Evolutionary conservation across 345 rosid genomes (phyloP).

Genomic region (Populus davidiana): DNA sequence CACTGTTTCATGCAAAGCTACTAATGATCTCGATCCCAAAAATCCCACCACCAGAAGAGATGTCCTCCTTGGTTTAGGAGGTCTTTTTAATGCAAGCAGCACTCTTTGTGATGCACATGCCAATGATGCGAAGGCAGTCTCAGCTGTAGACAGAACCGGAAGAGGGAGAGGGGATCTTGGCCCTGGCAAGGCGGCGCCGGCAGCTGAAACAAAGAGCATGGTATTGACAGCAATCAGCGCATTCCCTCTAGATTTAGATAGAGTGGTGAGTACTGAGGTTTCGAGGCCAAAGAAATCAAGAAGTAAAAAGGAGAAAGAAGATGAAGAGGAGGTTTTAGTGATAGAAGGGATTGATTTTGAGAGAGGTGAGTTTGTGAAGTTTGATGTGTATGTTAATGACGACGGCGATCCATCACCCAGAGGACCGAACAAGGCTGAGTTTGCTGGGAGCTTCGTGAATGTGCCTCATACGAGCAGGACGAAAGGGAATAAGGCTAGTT

Average conservation of each 20-base stretch:
- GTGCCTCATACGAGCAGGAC: conserved; percentile 48
- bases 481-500: conserved; percentile 30
- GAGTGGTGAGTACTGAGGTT: conserved; percentile 11
- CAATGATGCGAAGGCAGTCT: neutral
- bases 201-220: neutral
- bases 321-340: conserved; percentile 37
- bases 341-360: conserved; percentile 46
- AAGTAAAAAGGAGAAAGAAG: conserved; percentile 17
- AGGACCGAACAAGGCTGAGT: conserved; percentile 43
- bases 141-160: neutral
- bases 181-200: neutral
- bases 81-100: neutral
- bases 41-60: neutral
- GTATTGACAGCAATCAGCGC: neutral
- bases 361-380: conserved; percentile 34
- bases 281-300: conserved; percentile 13
- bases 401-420: conserved; percentile 25
- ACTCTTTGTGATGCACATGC: neutral
- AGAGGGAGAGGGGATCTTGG: neutral
- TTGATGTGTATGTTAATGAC: conserved; percentile 52
- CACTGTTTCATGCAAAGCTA: neutral
- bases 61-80: neutral
- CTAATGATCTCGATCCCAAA: neutral
- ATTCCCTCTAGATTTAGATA: conserved; percentile 11
- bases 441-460: conserved; percentile 57